Percentiles rank a stretch among this genome's conserved stretches.
Evolutionary conservation across 768 basidiomycete species (phyloP).

Genomic region (Kwoniella europaea): DNA sequence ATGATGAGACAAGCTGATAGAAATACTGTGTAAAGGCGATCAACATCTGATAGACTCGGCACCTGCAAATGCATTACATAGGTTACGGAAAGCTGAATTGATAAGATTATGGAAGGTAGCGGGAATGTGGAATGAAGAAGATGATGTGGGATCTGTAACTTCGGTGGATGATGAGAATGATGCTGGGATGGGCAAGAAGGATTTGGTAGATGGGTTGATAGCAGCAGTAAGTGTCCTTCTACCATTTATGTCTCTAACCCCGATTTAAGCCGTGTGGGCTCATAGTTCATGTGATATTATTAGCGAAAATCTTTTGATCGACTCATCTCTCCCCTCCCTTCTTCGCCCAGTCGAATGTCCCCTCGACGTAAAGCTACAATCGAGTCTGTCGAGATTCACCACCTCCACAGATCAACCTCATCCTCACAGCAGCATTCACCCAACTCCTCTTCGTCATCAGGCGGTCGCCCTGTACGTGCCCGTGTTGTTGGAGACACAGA

Average conservation of each 20-base stretch:
- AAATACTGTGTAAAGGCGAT: slow-evolving; percentile 38
- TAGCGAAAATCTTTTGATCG: slow-evolving; percentile 18
- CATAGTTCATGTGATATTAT: neutral
- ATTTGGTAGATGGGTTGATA: slow-evolving; percentile 54
- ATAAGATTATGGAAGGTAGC: slow-evolving; percentile 56
- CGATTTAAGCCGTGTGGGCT: neutral
- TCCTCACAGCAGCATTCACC: slow-evolving; percentile 25
- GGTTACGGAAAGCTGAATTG: slow-evolving; percentile 55
- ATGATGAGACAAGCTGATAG: neutral
- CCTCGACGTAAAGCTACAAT: slow-evolving; percentile 16
- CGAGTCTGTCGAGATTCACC: slow-evolving; percentile 3
- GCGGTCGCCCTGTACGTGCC: neutral
- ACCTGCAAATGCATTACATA: slow-evolving; percentile 47
- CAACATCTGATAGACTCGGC: slow-evolving; percentile 53
- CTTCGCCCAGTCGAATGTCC: slow-evolving; percentile 19
- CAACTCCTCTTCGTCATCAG: slow-evolving; percentile 23
- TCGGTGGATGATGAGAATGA: slow-evolving; percentile 37
- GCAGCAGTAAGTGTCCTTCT: slow-evolving; percentile 42
- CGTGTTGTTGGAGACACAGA: slow-evolving; percentile 23
- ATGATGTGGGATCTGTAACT: slow-evolving; percentile 25
- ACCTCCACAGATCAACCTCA: slow-evolving; percentile 18
- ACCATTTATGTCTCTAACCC: neutral
- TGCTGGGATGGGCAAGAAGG: slow-evolving; percentile 49
- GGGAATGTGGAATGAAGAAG: slow-evolving; percentile 49
- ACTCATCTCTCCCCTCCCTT: slow-evolving; percentile 22